Evolutionary conservation across 345 rosid species (phyloP).

Genomic region (Draba incana): DNA sequence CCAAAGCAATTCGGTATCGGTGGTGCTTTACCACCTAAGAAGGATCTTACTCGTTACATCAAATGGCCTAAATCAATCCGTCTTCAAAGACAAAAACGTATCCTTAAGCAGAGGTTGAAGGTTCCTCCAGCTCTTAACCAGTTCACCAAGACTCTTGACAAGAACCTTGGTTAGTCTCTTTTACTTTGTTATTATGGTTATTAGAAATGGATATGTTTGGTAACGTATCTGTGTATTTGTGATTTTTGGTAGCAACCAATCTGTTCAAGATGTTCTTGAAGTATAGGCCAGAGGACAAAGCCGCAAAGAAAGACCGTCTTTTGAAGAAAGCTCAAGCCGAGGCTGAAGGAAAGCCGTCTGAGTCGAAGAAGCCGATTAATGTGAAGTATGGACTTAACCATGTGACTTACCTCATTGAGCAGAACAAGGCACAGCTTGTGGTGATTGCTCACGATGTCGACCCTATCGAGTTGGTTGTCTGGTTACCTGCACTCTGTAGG

Average conservation of each 20-base stretch:
- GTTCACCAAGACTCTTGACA: constrained; percentile 89
- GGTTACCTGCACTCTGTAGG: constrained; percentile 81
- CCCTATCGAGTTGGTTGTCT: constrained; percentile 79
- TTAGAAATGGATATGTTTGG: not conserved
- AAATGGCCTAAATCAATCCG: constrained; percentile 73
- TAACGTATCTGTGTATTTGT: not conserved
- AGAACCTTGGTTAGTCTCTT: constrained; percentile 60
- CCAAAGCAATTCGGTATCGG: constrained; percentile 89
- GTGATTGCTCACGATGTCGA: constrained; percentile 88
- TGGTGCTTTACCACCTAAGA: constrained; percentile 89
- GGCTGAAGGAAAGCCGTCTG: constrained; percentile 61
- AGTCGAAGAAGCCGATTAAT: constrained; percentile 69
- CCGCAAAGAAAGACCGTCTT: constrained; percentile 69
- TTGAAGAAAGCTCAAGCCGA: constrained; percentile 66
- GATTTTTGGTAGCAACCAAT: constrained; percentile 50
- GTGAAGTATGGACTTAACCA: constrained; percentile 78
- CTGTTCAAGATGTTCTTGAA: constrained; percentile 64
- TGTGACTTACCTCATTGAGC: constrained; percentile 73
- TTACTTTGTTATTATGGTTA: not conserved
- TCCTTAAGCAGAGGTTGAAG: constrained; percentile 79
- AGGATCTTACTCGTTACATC: constrained; percentile 71
- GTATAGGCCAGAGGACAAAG: constrained; percentile 75
- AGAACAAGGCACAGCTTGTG: constrained; percentile 77
- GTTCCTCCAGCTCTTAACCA: constrained; percentile 87
- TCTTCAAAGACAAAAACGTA: constrained; percentile 80